These are phyloP conservation scores for Aspergillus sergii DNA, from an alignment of 2,329 filamentous ascomycete species.

Conservation along the genomic window DNA sequence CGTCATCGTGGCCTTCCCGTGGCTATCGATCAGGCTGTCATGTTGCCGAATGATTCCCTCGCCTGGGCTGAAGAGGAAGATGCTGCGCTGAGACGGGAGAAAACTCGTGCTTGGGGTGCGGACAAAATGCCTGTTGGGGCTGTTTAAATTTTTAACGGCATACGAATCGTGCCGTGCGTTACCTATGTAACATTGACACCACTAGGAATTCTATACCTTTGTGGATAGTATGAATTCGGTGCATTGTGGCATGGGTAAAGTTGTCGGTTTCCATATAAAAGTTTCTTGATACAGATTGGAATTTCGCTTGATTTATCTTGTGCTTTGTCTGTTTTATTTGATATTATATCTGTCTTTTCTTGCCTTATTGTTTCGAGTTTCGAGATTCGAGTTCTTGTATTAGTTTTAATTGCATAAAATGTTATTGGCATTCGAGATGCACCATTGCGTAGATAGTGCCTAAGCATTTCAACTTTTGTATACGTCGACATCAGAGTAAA, in stretches of 20 bases:
- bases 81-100: slow-evolving; percentile 36
- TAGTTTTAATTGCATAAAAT: slow-evolving; percentile 1
- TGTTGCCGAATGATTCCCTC: slow-evolving; percentile 43
- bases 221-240: neutral
- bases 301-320: neutral
- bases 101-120: slow-evolving; percentile 24
- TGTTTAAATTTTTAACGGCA: slow-evolving; percentile 17
- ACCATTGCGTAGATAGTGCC: neutral
- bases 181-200: neutral
- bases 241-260: neutral
- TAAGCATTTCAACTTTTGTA: slow-evolving; percentile 16
- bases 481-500: slow-evolving; percentile 13
- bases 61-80: slow-evolving; percentile 48
- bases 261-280: neutral
- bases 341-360: neutral
- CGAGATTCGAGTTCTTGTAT: neutral
- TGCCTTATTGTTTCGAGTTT: neutral
- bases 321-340: neutral
- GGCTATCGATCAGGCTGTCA: slow-evolving; percentile 56
- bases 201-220: neutral
- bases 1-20: slow-evolving; percentile 61
- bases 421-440: slow-evolving; percentile 1
- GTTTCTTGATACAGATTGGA: neutral
- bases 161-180: neutral
- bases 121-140: slow-evolving; percentile 29